Percentiles rank a stretch among this genome's conserved stretches.
These are phyloP conservation scores for Nakazawaea holstii DNA, from an alignment of 805 yeast species.

Conservation along the genomic window DNA sequence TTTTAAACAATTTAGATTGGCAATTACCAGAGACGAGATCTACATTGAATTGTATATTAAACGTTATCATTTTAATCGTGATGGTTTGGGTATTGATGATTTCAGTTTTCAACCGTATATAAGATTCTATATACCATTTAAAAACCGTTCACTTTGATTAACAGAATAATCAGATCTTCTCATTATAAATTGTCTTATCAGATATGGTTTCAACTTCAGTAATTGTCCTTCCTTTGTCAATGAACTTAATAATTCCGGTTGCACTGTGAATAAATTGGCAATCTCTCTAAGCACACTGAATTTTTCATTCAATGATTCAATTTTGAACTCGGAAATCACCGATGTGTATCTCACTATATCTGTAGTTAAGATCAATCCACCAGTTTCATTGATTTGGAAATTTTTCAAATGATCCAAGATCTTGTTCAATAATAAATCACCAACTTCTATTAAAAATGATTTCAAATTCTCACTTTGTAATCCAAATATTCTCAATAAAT, in stretches of 20 bases:
- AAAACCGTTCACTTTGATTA: slow-evolving; percentile 40
- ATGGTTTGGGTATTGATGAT: not conserved
- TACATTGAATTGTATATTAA: not conserved
- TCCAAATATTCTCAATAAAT: slow-evolving; percentile 7
- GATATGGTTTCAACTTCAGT: slow-evolving; percentile 54
- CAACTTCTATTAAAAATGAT: slow-evolving; percentile 49
- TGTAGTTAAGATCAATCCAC: slow-evolving; percentile 77
- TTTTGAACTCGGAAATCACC: slow-evolving; percentile 61
- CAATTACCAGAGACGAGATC: slow-evolving; percentile 2
- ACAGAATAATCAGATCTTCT: slow-evolving; percentile 68
- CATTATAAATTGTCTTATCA: slow-evolving; percentile 60
- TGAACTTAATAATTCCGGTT: slow-evolving; percentile 71
- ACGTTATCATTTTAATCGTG: not conserved
- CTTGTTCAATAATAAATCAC: slow-evolving; percentile 49
- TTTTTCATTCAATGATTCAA: slow-evolving; percentile 53
- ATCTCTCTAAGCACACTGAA: slow-evolving; percentile 74
- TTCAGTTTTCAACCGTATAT: slow-evolving; percentile 6
- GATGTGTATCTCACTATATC: slow-evolving; percentile 77
- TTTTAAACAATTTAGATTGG: slow-evolving; percentile 5
- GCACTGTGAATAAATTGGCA: slow-evolving; percentile 80
- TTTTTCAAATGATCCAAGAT: slow-evolving; percentile 70
- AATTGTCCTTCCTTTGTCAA: slow-evolving; percentile 78
- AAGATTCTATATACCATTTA: slow-evolving; percentile 19
- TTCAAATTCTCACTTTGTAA: slow-evolving; percentile 38
- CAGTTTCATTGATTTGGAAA: slow-evolving; percentile 71